phyloP scores from a whole-genome alignment of 352 stramenopile genomes.

The Globisporangium polare region DNA sequence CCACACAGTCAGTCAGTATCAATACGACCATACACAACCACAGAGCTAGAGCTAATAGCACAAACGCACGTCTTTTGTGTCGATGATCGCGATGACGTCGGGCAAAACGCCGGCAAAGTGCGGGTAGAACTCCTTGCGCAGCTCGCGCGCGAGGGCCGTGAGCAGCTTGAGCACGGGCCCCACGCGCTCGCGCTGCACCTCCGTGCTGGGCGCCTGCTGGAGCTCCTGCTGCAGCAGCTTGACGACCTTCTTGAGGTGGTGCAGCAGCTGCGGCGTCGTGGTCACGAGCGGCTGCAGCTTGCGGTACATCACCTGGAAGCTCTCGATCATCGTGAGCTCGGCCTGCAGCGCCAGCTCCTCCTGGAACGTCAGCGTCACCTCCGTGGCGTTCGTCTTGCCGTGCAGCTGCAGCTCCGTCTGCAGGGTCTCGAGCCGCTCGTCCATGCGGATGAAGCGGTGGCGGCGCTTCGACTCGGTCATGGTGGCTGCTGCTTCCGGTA shows the following conservation, averaged over 20 bases:
- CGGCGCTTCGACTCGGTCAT: constrained; percentile 47
- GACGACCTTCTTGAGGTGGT: constrained; percentile 76
- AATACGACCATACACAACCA: neutral
- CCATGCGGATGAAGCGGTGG: constrained; percentile 82
- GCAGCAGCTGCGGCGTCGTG: constrained; percentile 79
- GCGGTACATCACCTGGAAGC: constrained; percentile 72
- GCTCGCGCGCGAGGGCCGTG: constrained; percentile 72
- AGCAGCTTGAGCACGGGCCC: constrained; percentile 79
- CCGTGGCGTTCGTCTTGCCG: constrained; percentile 70
- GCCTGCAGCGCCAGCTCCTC: constrained; percentile 77
- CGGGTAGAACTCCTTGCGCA: constrained; percentile 86
- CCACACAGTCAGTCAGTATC: neutral
- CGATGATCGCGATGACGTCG: constrained; percentile 69
- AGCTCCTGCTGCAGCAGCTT: constrained; percentile 59
- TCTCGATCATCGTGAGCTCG: constrained; percentile 82
- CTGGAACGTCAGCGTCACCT: constrained; percentile 69
- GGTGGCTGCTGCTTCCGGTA: neutral
- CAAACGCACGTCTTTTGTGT: constrained; percentile 75
- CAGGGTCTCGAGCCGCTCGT: constrained; percentile 74
- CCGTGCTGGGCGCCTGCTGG: constrained; percentile 33
- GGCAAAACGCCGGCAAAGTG: constrained; percentile 64
- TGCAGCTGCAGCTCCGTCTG: constrained; percentile 79
- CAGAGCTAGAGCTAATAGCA: neutral
- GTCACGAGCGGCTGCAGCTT: constrained; percentile 67
- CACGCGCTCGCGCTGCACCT: constrained; percentile 72